phyloP scores from a whole-genome alignment of 352 stramenopile genomes.

The Sclerospora graminicola region DNA sequence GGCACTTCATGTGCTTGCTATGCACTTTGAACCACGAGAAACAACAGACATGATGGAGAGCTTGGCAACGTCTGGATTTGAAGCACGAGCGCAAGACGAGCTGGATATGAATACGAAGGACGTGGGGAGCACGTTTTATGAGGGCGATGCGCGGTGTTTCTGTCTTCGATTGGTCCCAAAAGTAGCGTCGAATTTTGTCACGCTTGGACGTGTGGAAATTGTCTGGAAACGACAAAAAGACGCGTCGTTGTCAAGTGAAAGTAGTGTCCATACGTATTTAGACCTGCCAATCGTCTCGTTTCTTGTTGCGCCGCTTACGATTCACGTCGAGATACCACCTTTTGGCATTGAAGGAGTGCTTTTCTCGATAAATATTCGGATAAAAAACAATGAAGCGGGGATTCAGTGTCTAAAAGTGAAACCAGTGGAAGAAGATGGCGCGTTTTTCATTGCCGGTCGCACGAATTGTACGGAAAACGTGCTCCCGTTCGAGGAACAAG shows the following conservation, averaged over 20 bases:
- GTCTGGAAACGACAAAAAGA: slow-evolving; percentile 54
- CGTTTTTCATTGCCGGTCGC: slow-evolving; percentile 73
- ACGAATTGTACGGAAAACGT: slow-evolving; percentile 68
- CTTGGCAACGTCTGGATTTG: slow-evolving; percentile 38
- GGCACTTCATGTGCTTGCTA: slow-evolving; percentile 35
- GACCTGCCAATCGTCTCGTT: slow-evolving; percentile 62
- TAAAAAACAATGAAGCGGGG: slow-evolving; percentile 65
- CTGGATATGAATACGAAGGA: slow-evolving; percentile 4
- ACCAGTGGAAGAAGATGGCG: slow-evolving; percentile 47
- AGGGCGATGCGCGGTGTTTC: slow-evolving; percentile 55
- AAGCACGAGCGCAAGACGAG: not conserved
- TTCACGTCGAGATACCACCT: slow-evolving; percentile 49
- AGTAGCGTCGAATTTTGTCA: slow-evolving; percentile 29
- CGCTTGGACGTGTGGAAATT: slow-evolving; percentile 46
- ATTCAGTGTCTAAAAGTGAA: slow-evolving; percentile 68
- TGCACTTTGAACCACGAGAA: slow-evolving; percentile 40
- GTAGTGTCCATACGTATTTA: slow-evolving; percentile 64
- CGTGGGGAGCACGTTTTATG: slow-evolving; percentile 29
- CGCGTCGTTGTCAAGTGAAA: slow-evolving; percentile 39
- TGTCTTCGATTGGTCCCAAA: slow-evolving; percentile 45
- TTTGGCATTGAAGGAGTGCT: slow-evolving; percentile 66
- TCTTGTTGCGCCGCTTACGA: slow-evolving; percentile 48
- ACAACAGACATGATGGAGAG: slow-evolving; percentile 23
- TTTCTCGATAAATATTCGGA: slow-evolving; percentile 38
- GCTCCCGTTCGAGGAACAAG: slow-evolving; percentile 53